These are phyloP conservation scores for Wickerhamiella brachini DNA, from an alignment of 805 yeast genomes.

Conservation along the genomic window DNA sequence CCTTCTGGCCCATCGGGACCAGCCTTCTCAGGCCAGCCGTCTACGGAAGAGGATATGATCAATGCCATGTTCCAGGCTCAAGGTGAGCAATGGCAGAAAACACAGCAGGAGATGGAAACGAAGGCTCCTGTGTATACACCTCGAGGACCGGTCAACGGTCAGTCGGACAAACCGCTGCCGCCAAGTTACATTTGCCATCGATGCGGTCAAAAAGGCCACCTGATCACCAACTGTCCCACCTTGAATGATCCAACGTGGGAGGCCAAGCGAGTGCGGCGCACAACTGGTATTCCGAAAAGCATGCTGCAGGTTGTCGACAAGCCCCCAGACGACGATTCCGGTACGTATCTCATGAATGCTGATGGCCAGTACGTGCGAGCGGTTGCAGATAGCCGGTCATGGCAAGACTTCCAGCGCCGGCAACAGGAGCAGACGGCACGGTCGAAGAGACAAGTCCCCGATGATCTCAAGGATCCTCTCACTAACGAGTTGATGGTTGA, in stretches of 20 bases:
- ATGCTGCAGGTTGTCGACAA: conserved; percentile 77
- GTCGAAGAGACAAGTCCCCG: conserved; percentile 36
- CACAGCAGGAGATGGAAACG: conserved; percentile 80
- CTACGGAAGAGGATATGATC: conserved; percentile 74
- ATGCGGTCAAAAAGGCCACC: conserved; percentile 92
- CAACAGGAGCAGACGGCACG: conserved; percentile 31
- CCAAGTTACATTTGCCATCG: conserved; percentile 93
- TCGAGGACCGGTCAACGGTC: conserved; percentile 3
- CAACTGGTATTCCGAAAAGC: conserved; percentile 95
- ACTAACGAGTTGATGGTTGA: conserved; percentile 46
- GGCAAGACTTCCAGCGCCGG: conserved; percentile 75
- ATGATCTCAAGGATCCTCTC: conserved; percentile 56
- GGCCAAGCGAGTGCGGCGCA: conserved; percentile 76
- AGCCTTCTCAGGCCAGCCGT: conserved; percentile 30
- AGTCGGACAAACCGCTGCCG: conserved; percentile 68
- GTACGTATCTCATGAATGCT: conserved; percentile 69
- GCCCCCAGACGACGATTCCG: conserved; percentile 52
- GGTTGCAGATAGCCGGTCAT: conserved; percentile 83
- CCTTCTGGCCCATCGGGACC: conserved; percentile 11
- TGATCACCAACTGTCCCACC: conserved; percentile 93
- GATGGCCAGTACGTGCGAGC: conserved; percentile 93
- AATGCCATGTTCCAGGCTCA: conserved; percentile 86
- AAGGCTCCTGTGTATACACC: conserved; percentile 55
- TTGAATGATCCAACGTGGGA: conserved; percentile 87
- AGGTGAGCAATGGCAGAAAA: conserved; percentile 86